Evolutionary conservation across 2,329 filamentous ascomycete genomes (phyloP), one percentile per base, ranked within the genome.

Genomic region (Diaporthe batatas): DNA sequence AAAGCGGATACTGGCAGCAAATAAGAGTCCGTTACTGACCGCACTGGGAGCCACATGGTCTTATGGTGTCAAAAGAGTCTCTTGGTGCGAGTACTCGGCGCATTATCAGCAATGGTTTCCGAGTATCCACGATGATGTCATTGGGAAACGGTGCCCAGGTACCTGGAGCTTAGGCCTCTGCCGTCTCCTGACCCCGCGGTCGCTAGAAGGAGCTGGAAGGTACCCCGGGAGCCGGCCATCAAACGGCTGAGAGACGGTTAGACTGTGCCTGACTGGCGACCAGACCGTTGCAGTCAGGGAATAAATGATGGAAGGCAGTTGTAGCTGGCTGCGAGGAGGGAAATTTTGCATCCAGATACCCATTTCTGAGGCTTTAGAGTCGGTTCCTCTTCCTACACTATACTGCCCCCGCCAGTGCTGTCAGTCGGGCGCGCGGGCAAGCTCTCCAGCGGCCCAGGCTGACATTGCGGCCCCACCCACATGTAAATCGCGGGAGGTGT

Each of bases 121-220:
- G 51, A 32, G 3, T 18, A 10, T 34, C 16, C 16, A n/a, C 16
- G 1, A 6, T 67, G 62, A 67, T 67, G 62, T 67, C 62, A 67
- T 53, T 53, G 44, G 44, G 7, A 18, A 16, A 44, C 14, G 16
- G n/a, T 23, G 21, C 5, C 29, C 5, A 29, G 29, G 29, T 29
- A 29, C 29, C 29, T 67, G 47, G 29, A 67, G 62, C 62, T 67
- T 44, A 32, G 62, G 25, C 62, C 44, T 23, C 44, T 67, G 62
- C 47, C 47, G 29, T 67, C 47, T 67, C 32, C 47, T 36, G 47
- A 49, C 62, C 62, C 62, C 62, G 62, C 42, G 44, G 2, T 36
- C 25, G 21, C 25, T 70, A 53, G 68, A 70, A 70, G 29, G 34
- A 58, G 47, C 68, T 62, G 55, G 68, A 70, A 70, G 44, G 68